Evolutionary conservation across 345 rosid species (phyloP), one percentile per base, ranked within the genome.

Genomic region (Acer yangbiense): DNA sequence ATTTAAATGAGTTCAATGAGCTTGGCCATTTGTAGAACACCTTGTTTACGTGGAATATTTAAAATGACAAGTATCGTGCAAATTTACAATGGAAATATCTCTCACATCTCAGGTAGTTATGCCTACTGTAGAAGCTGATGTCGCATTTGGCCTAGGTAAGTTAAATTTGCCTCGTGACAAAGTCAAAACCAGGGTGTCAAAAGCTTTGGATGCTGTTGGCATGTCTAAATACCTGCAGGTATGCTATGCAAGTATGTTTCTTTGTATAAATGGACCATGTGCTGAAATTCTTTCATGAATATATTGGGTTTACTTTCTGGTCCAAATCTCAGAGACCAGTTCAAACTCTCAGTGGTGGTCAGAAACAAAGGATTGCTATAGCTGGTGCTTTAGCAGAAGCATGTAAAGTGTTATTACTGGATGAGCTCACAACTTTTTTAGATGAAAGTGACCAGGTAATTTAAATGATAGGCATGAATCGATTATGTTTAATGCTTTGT

Each of bases 311-410:
- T 71, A 43, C 61, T 46, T 57, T 69, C 68, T 71, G 65, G 44
- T 78, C 66, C 60, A 64, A 77, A 81, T 72, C 71, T 71, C 85
- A 95, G 98, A 92, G 98, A 85, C 94, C 97, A 14, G 89, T 95
- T 85, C 98, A 93, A 87, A 95, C 98, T 69, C 93, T 95, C 7
- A 95, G 98, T 74, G 99, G 99, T 67, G 99, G 98, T 82, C 98
- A 95, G 82, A 95, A 95, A 82, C 97, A 95, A 85, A 87, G 97
- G 85, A 93, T 93, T 8, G 98, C 98, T 39, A 93, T 95, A 76
- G 98, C 98, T 1, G 97, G 99, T 73, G 98, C 99, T 85, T 85
- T 95, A 64, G 99, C 99, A 77, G 98, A 95, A 90, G 90, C 95
- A 63, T 92, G 97, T 86, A 92, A 89, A 81, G 97, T 93, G 69